Evolutionary conservation across 305 asterid species (phyloP), one percentile per base, ranked within the genome.

Genomic region (Striga hermonthica): DNA sequence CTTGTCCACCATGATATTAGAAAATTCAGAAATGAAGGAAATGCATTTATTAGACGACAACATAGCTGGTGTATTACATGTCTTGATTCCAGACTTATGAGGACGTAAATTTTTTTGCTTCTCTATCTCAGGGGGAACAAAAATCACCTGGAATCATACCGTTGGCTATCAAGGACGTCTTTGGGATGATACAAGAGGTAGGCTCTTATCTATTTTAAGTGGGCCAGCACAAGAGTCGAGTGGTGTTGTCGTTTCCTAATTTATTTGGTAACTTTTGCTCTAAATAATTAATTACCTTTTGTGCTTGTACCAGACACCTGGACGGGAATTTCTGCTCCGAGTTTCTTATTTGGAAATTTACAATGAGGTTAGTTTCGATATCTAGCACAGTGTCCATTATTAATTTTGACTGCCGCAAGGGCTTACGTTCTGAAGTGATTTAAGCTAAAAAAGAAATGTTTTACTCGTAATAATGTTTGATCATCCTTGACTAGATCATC

Each of bases 121-220:
- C 58, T 59, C 48, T 78, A 60, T 72, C 70, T 43, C 73, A 88
- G 96, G 96, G 96, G 68, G 96, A 88, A 77, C 96, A 88, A 79
- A 88, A 86, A 73, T 88, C 96, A 64, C 96, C 96, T 37, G 96
- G 96, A 73, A 80, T 86, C 61, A 88, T 88, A 67, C 96, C 96
- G 0, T 72, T 86, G 74, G 86, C 96, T 41, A 81, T 88, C 65
- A 88, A 88, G 78, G 95, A 88, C 76, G 95, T 88, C 14, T 88
- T 88, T 75, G 95, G 90, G 62, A 81, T 86, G 65, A 88, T 88
- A 78, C 96, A 88, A 65, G 96, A 88, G 96, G 96, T 88, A 48
- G 10, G 50, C 52, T 60, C 66, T 43, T 47, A 48, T 55, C 74
- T 38, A 57, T 14, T 64, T 57, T 69, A 58, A 65, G 47, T 39